Evolutionary conservation across 148 eudicot species (phyloP).

Genomic region (Rhododendron vialii): DNA sequence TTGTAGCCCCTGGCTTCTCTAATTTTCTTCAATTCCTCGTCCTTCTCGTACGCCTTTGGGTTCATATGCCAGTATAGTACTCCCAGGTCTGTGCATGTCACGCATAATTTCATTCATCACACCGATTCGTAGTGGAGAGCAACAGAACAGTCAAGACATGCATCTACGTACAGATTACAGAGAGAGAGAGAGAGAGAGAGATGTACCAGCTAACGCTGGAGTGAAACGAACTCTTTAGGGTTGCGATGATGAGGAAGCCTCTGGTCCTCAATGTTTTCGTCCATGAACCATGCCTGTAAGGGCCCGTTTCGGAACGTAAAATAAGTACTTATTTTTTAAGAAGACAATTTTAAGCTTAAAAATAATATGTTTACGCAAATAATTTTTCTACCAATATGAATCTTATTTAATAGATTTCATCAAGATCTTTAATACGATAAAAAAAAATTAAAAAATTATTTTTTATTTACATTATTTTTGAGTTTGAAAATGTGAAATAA

Average conservation of each 20-base stretch:
- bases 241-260: conserved; percentile 76
- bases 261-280: conserved; percentile 60
- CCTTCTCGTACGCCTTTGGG: conserved; percentile 63
- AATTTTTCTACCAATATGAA: too few species aligned
- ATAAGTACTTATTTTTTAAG: too few species aligned
- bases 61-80: conserved; percentile 73
- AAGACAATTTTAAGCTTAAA: too few species aligned
- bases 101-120: background rate
- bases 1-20: conserved; percentile 66
- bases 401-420: too few species aligned
- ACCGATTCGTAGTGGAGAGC: background rate
- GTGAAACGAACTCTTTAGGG: conserved; percentile 62
- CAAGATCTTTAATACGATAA: too few species aligned
- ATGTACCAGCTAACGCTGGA: conserved; percentile 47
- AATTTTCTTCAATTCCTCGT: conserved; percentile 67
- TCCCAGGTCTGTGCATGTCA: conserved; percentile 46
- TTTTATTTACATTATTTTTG: too few species aligned
- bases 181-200: too few species aligned
- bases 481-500: too few species aligned
- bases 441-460: too few species aligned
- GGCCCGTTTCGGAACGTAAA: too few species aligned
- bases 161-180: background rate
- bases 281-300: conserved; percentile 83
- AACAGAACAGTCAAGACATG: background rate
- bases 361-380: too few species aligned